Evolutionary conservation across 805 yeast species (phyloP).

Genomic region (Yarrowia divulgata): DNA sequence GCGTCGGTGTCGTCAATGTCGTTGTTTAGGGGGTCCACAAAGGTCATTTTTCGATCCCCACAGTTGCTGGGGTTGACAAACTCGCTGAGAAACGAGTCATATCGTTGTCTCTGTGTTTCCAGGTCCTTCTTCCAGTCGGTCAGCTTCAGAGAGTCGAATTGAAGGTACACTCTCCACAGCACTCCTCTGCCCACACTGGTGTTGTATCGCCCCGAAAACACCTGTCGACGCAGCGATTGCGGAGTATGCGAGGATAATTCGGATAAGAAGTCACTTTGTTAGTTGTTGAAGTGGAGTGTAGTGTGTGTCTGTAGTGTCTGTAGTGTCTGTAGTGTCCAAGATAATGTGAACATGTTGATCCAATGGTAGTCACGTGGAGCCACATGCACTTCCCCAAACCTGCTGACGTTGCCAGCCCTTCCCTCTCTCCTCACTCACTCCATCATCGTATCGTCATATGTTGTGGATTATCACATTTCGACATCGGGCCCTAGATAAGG

Average conservation of each 20-base stretch:
- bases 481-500: background rate
- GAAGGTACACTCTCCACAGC: constrained; percentile 33
- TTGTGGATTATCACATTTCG: constrained; percentile 1
- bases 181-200: constrained; percentile 26
- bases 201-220: constrained; percentile 28
- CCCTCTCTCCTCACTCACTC: constrained; percentile 7
- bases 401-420: background rate
- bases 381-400: too few species aligned
- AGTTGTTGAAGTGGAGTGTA: background rate
- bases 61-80: constrained; percentile 28
- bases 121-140: constrained; percentile 24
- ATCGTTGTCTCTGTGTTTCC: constrained; percentile 2
- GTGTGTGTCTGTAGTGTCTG: too few species aligned
- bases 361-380: too few species aligned
- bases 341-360: too few species aligned
- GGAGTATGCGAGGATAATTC: constrained; percentile 22
- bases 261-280: constrained; percentile 27
- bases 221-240: constrained; percentile 23
- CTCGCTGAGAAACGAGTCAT: constrained; percentile 24
- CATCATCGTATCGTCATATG: constrained; percentile 31
- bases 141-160: constrained; percentile 27
- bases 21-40: constrained; percentile 34
- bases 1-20: background rate
- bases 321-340: too few species aligned
- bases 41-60: constrained; percentile 11